A percentile compares a stretch with the other conserved stretches of the same genome.
Evolutionary conservation across 2,329 filamentous ascomycete species (phyloP).

Genomic region (Juglanconis juglandina): DNA sequence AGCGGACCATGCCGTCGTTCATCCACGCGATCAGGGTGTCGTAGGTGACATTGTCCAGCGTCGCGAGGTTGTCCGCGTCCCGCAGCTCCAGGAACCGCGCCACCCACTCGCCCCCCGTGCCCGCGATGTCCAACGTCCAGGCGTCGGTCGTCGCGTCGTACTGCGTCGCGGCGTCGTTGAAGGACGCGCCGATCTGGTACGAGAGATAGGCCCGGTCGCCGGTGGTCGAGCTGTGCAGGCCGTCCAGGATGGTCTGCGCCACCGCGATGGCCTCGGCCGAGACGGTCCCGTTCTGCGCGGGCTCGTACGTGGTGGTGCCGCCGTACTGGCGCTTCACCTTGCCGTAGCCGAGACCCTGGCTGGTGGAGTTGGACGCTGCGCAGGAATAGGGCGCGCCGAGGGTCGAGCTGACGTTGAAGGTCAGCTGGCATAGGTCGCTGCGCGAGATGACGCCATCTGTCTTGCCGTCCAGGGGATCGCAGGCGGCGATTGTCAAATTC

Average conservation of each 20-base stretch:
- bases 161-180: conserved; percentile 28
- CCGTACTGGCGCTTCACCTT: neutral
- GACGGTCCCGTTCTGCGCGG: conserved; percentile 33
- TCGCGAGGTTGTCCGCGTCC: conserved; percentile 23
- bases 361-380: conserved; percentile 31
- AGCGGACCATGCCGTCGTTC: conserved; percentile 17
- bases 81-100: conserved; percentile 27
- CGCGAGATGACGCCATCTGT: conserved; percentile 40
- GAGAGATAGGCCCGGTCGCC: conserved; percentile 34
- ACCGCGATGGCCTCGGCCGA: conserved; percentile 32
- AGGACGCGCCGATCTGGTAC: conserved; percentile 29
- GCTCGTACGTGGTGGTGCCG: conserved; percentile 17
- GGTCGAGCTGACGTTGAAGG: conserved; percentile 26
- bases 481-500: conserved; percentile 51
- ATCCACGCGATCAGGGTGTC: conserved; percentile 25
- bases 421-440: conserved; percentile 34
- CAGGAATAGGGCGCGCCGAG: conserved; percentile 33
- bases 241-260: conserved; percentile 30
- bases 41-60: conserved; percentile 27
- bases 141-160: conserved; percentile 29
- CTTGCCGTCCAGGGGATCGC: conserved; percentile 41
- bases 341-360: conserved; percentile 19
- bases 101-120: conserved; percentile 24
- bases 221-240: conserved; percentile 28
- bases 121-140: neutral